Evolutionary conservation across 139 green algal species (phyloP).

Genomic region (Marvania coccoides): DNA sequence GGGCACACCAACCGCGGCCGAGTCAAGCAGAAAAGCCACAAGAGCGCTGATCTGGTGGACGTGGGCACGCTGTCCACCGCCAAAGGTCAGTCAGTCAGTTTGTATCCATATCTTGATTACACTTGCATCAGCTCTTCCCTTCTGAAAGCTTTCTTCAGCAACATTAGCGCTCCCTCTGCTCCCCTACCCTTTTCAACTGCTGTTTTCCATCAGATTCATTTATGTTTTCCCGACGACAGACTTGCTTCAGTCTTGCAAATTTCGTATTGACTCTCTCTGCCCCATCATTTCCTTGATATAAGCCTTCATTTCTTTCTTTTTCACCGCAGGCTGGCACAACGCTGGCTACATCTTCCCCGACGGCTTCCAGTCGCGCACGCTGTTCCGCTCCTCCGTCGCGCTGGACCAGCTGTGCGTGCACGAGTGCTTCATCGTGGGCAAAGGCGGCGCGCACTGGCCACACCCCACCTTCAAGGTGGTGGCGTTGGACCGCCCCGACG

Average conservation of each 20-base stretch:
- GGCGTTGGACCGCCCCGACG: conserved; percentile 68
- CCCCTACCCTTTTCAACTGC: too few relatives aligned
- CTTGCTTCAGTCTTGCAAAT: too few relatives aligned
- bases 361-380: conserved; percentile 66
- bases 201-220: too few relatives aligned
- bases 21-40: conserved; percentile 74
- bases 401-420: conserved; percentile 65
- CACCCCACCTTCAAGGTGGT: conserved; percentile 68
- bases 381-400: conserved; percentile 60
- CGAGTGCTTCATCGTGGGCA: conserved; percentile 71
- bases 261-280: too few relatives aligned
- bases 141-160: too few relatives aligned
- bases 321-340: conserved; percentile 81
- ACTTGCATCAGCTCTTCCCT: too few relatives aligned
- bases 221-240: too few relatives aligned
- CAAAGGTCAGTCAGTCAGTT: too few relatives aligned
- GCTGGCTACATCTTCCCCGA: conserved; percentile 90
- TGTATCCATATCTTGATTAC: too few relatives aligned
- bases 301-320: too few relatives aligned
- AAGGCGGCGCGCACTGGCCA: conserved; percentile 64
- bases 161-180: too few relatives aligned
- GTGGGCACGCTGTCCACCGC: conserved; percentile 27
- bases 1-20: conserved; percentile 71
- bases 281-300: too few relatives aligned
- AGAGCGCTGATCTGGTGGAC: conserved; percentile 51